Base-by-base conservation (phyloP, 768 basidiomycete species). In the Tylopilus sp. region DNA sequence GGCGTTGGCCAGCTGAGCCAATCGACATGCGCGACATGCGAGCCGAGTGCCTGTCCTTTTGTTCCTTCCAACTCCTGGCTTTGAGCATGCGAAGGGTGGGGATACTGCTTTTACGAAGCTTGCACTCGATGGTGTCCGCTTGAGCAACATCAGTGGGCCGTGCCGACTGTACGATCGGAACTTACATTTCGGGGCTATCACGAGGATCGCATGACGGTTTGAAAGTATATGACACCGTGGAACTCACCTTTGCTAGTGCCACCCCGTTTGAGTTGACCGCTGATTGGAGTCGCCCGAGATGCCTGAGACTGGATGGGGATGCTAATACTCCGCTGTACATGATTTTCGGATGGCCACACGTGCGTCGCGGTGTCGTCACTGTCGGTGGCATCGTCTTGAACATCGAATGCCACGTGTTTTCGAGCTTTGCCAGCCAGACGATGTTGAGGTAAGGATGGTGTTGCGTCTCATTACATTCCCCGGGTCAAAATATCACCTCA, bases 1-100 rank as follows among this genome's bases (percentile, higher is more conserved):
- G n/a, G n/a, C n/a, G n/a, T n/a, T n/a, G n/a, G n/a, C n/a, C n/a
- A n/a, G 58, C 40, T 12, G 53, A 48, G 23, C 57, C 57, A 5
- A 57, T 57, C 20, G 38, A 39, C 38, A 39, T 64, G 45, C 64
- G 61, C 8, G 38, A 21, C 38, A 39, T 64, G 45, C 64, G 61
- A 11, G 51, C 52, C 17, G 55, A 52, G 21, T 12, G 36, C 43
- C 52, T 44, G 40, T 51, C 44, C 38, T 51, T 66, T 31, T n/a
- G 47, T 36, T 20, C n/a, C 2, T 28, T 18, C 63, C 56, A 58
- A 21, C 21, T 22, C 28, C 18, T 47, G 39, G 26, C 22, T 36
- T 48, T 20, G 40, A 28, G 8, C 18, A n/a, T 28, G 17, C 51
- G 49, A 28, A 50, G 41, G 33, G 22, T 21, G 18, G 35, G 35